Evolutionary conservation across 2,329 filamentous ascomycete genomes (phyloP), one percentile per base, ranked within the genome.

Genomic region (Hypomyces perniciosus): DNA sequence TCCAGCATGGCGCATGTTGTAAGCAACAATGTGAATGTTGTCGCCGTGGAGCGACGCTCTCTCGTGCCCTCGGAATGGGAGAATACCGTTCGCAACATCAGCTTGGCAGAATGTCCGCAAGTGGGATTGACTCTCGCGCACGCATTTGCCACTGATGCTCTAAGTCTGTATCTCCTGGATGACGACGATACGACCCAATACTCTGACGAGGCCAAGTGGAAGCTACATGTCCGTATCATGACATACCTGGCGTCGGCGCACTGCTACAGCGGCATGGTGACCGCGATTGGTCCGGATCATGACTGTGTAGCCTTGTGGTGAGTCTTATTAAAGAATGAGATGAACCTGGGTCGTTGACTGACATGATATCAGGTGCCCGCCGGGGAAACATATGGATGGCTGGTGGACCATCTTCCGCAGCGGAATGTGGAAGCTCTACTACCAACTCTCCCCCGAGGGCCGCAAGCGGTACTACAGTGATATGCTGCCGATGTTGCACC

Each of bases 231-330:
- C 58, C 79, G 85, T 64, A 85, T 90, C 59, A 81, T 92, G 74
- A 84, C 83, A 59, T 91, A 90, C 68, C 78, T 89, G 59, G 84
- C 84, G 45, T 86, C 88, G 52, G 83, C 86, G 54, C 87, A 90
- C 65, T 83, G 82, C 67, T 77, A 86, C 62, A 84, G 84, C 59
- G 89, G 88, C 50, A 68, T 89, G 52, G 88, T 88, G 49, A 85
- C 86, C 42, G 83, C 85, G 50, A 82, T 88, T 55, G 89, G 88
- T 13, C 79, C 83, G 5, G 81, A 90, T 62, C 89, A 86, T 62
- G 88, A 89, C 58, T 85, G 82, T 56, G 84, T 93, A 49, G 87
- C 86, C 51, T 74, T 93, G 47, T 93, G 88, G 88, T 90, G 74
- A 64, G 81, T 74, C 33, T 34, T n/a, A 38, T 12, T 2, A 7